Evolutionary conservation across 305 asterid genomes (phyloP).

Genomic region (Fraxinus sp.): DNA sequence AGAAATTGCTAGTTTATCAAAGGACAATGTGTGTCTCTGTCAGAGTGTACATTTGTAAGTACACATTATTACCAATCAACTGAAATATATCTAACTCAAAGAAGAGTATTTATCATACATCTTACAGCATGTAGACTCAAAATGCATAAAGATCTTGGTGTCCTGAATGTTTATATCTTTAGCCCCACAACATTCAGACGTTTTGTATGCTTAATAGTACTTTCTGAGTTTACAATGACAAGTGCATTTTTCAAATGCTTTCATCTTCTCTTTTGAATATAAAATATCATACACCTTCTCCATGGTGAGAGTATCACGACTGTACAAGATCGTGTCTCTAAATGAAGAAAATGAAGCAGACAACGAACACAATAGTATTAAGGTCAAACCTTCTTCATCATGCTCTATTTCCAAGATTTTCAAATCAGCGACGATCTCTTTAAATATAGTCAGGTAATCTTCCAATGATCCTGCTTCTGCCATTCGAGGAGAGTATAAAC

Average conservation of each 20-base stretch:
- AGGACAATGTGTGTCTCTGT: not conserved
- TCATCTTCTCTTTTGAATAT: not conserved
- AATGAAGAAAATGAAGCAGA: too few species aligned
- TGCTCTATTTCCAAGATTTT: too few species aligned
- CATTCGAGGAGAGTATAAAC: too few species aligned
- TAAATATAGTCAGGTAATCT: too few species aligned
- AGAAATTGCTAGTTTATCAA: slow-evolving; percentile 3
- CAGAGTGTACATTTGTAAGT: not conserved
- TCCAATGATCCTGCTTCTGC: too few species aligned
- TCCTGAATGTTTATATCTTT: not conserved
- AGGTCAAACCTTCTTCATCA: too few species aligned
- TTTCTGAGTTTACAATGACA: not conserved
- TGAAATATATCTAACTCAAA: not conserved
- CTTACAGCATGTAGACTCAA: not conserved
- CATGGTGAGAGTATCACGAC: too few species aligned
- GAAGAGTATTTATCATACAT: not conserved
- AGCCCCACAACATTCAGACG: not conserved
- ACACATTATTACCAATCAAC: not conserved
- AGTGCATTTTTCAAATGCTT: not conserved
- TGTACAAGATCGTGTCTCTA: too few species aligned
- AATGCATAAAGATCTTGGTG: not conserved
- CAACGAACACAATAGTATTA: too few species aligned
- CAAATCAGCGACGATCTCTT: too few species aligned
- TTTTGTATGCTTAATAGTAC: not conserved
- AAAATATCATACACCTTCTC: not conserved